These are phyloP conservation scores for Apiospora malaysiana DNA, from an alignment of 2,329 filamentous ascomycete genomes.

Conservation along the genomic window DNA sequence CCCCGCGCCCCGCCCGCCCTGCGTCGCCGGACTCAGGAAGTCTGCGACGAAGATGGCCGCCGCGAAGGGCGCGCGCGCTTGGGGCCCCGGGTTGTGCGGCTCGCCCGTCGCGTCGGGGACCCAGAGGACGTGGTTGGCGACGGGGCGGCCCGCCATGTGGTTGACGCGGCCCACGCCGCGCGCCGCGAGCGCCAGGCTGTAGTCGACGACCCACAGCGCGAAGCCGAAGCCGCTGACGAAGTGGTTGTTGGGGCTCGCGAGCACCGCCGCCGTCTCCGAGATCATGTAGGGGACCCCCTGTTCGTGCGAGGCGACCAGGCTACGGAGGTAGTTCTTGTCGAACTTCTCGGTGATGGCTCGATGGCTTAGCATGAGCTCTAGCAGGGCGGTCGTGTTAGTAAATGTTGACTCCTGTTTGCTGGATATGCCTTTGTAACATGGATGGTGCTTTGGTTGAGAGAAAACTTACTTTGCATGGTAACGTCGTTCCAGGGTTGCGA, in stretches of 20 bases:
- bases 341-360: constrained; percentile 16
- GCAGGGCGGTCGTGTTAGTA: background rate
- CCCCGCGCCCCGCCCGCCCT: constrained; percentile 20
- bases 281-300: constrained; percentile 21
- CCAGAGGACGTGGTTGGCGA: constrained; percentile 29
- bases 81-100: constrained; percentile 25
- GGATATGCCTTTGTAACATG: too few relatives aligned
- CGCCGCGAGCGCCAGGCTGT: constrained; percentile 33
- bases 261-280: constrained; percentile 21
- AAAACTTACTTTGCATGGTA: constrained; percentile 24
- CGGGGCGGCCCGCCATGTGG: constrained; percentile 28
- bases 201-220: constrained; percentile 45
- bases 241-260: background rate
- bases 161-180: constrained; percentile 29
- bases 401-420: too few relatives aligned
- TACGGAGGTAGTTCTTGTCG: background rate
- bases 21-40: constrained; percentile 26
- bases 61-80: constrained; percentile 28
- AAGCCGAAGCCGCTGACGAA: constrained; percentile 41
- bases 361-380: constrained; percentile 24
- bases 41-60: constrained; percentile 30
- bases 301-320: constrained; percentile 15
- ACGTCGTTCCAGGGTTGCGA: background rate
- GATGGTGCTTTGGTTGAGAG: too few relatives aligned
- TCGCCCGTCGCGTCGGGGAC: constrained; percentile 23